Conservation (phyloP, 306 rosid genomes). For the Parietaria judaica region DNA sequence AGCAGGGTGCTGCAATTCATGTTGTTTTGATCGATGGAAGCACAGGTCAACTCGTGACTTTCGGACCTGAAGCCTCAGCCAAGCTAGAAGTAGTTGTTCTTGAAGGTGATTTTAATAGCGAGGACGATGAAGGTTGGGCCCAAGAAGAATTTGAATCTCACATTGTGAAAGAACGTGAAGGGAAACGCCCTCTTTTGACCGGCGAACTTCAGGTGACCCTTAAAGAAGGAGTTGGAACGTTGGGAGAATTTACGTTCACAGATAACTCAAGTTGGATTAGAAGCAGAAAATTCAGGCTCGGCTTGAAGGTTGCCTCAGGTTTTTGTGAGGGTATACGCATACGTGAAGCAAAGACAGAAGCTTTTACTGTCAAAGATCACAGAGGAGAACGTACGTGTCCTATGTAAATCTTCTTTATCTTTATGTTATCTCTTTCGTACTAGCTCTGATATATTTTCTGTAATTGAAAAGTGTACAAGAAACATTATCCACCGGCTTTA, state of each 20-base stretch:
- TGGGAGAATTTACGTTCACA: constrained; percentile 86
- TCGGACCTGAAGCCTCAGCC: constrained; percentile 66
- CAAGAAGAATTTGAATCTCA: constrained; percentile 91
- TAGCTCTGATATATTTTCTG: constrained; percentile 9
- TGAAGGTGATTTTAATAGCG: constrained; percentile 95
- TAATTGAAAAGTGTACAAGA: constrained; percentile 77
- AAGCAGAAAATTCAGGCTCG: constrained; percentile 98
- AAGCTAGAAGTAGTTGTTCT: constrained; percentile 94
- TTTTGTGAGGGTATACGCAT: constrained; percentile 66
- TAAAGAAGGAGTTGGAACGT: constrained; percentile 94
- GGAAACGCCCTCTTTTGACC: constrained; percentile 88
- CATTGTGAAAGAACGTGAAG: constrained; percentile 95
- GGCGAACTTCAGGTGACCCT: constrained; percentile 89
- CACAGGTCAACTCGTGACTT: constrained; percentile 44
- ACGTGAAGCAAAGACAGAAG: constrained; percentile 98
- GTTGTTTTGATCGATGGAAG: constrained; percentile 68
- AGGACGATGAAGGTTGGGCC: constrained; percentile 90
- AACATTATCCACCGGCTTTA: constrained; percentile 91
- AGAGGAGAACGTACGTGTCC: constrained; percentile 78
- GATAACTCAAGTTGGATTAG: constrained; percentile 99
- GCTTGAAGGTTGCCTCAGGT: constrained; percentile 73
- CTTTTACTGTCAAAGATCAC: constrained; percentile 97
- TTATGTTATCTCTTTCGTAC: constrained; percentile 8
- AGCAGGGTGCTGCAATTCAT: constrained; percentile 97
- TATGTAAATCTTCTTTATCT: constrained; percentile 13